Conservation (phyloP, 208 protist species). For the Entamoeba histolytica region DNA sequence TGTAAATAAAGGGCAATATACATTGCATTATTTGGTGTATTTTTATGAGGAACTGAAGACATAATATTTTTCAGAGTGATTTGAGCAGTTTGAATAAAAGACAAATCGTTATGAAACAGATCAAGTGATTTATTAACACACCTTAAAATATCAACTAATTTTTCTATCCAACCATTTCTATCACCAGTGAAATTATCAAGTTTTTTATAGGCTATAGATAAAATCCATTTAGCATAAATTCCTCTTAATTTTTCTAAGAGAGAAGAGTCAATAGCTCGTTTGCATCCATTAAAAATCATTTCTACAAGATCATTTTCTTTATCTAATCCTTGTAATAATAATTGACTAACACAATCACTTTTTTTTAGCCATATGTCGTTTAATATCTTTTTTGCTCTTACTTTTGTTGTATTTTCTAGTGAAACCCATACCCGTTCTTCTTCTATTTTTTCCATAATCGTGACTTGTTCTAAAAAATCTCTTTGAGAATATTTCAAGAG, state of each 20-base stretch:
- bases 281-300: background rate
- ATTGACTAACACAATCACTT: background rate
- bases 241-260: background rate
- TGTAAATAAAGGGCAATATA: background rate
- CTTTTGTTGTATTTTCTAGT: background rate
- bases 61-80: background rate
- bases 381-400: background rate
- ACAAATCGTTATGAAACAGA: background rate
- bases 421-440: background rate
- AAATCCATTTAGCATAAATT: background rate
- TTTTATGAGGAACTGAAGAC: background rate
- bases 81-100: background rate
- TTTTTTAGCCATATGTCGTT: background rate
- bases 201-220: background rate
- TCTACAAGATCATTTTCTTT: background rate
- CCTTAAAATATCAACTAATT: background rate
- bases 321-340: background rate
- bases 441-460: background rate
- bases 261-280: background rate
- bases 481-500: background rate
- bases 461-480: background rate
- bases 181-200: background rate
- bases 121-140: background rate
- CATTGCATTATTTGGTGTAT: background rate
- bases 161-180: background rate